Conservation (phyloP, 495 filamentous ascomycete genomes). For the Penicillium waksmanii region DNA sequence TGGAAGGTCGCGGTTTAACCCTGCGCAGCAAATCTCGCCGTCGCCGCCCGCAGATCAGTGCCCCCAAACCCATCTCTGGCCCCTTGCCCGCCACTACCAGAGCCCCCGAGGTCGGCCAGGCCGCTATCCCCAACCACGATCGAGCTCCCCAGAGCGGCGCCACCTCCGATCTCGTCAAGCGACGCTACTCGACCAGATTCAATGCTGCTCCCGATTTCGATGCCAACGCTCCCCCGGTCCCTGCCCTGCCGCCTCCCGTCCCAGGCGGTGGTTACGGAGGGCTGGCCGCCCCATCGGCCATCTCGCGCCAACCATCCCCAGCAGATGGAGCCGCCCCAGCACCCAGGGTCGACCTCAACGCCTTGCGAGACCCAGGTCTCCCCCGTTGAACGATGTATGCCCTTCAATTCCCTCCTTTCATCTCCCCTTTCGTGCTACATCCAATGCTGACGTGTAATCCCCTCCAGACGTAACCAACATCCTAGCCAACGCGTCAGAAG, state of each 20-base stretch:
- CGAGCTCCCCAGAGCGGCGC: constrained; percentile 45
- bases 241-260: constrained; percentile 53
- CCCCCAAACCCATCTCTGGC: constrained; percentile 77
- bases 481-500: constrained; percentile 89
- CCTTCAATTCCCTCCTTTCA: neutral
- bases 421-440: too few species aligned
- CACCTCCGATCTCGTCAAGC: constrained; percentile 92
- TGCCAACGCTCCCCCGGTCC: constrained; percentile 67
- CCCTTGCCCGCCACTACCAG: constrained; percentile 53
- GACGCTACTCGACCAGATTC: constrained; percentile 90
- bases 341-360: constrained; percentile 67
- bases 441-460: neutral
- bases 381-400: constrained; percentile 63
- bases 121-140: constrained; percentile 35
- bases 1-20: constrained; percentile 75
- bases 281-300: constrained; percentile 44
- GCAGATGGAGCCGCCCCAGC: constrained; percentile 39
- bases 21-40: constrained; percentile 85
- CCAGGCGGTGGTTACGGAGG: constrained; percentile 52
- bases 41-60: constrained; percentile 73
- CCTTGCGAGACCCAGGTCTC: constrained; percentile 78
- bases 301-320: constrained; percentile 50
- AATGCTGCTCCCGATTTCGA: constrained; percentile 75
- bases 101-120: constrained; percentile 29
- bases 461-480: constrained; percentile 72